Evolutionary conservation across 306 rosid genomes (phyloP).

Genomic region (Cucurbita argyrosperma): DNA sequence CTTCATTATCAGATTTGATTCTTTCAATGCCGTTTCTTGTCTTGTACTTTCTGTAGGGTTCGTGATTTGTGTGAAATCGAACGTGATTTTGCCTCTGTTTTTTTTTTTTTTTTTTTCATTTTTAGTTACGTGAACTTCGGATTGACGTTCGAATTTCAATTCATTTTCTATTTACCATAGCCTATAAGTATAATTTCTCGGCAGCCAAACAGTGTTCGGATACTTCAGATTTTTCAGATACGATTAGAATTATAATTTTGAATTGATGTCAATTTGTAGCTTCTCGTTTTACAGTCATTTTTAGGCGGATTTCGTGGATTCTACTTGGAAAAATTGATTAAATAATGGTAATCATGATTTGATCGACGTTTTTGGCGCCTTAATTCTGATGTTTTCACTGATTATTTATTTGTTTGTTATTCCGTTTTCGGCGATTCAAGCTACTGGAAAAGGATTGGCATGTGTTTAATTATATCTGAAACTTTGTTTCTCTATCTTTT

Average conservation of each 20-base stretch:
- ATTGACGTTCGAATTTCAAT: neutral
- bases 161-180: neutral
- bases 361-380: neutral
- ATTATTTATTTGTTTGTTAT: neutral
- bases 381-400: neutral
- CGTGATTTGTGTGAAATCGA: neutral
- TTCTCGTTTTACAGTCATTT: neutral
- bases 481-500: neutral
- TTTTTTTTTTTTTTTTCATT: neutral
- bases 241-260: neutral
- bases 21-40: neutral
- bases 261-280: neutral
- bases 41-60: neutral
- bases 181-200: slow-evolving; percentile 1
- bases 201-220: slow-evolving; percentile 6
- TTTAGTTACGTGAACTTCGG: neutral
- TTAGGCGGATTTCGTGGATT: neutral
- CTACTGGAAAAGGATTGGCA: neutral
- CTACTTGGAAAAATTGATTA: neutral
- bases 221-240: neutral
- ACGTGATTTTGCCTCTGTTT: neutral
- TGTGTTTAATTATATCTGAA: neutral
- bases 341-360: neutral
- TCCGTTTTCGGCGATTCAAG: neutral
- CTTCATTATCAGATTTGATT: neutral